These are phyloP conservation scores for Lentinula raphanica DNA, from an alignment of 768 basidiomycete species.

Conservation along the genomic window DNA sequence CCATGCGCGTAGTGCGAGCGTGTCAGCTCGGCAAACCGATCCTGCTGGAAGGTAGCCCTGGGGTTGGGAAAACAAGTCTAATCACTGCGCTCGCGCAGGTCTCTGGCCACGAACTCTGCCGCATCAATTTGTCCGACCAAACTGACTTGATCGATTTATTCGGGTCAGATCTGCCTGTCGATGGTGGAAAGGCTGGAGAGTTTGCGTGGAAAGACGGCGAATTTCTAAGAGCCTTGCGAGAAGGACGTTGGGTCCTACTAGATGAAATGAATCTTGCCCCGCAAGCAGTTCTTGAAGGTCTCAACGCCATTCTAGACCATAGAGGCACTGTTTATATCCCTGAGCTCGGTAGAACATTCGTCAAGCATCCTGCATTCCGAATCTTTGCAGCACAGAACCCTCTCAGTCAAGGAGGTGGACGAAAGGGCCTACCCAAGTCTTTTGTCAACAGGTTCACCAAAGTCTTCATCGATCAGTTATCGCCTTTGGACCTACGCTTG, in stretches of 20 bases:
- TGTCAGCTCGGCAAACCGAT: constrained; percentile 89
- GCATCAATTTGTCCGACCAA: constrained; percentile 97
- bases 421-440: constrained; percentile 95
- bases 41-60: constrained; percentile 94
- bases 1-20: constrained; percentile 82
- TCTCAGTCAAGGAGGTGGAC: constrained; percentile 89
- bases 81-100: constrained; percentile 81
- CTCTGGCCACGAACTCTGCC: constrained; percentile 72
- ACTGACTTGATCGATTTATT: constrained; percentile 96
- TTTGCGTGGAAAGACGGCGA: constrained; percentile 98
- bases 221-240: constrained; percentile 86
- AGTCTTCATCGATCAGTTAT: constrained; percentile 87
- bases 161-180: constrained; percentile 92
- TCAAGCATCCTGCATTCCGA: constrained; percentile 87
- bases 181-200: constrained; percentile 85
- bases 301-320: constrained; percentile 95
- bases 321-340: constrained; percentile 93
- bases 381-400: constrained; percentile 99
- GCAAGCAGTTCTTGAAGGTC: constrained; percentile 92
- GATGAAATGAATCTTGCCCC: constrained; percentile 99
- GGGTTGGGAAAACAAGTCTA: constrained; percentile 96
- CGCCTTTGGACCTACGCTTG: constrained; percentile 66
- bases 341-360: constrained; percentile 86
- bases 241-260: constrained; percentile 96
- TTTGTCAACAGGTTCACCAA: constrained; percentile 99